phyloP scores from a whole-genome alignment of 345 rosid species.

The Luvunga scandens region DNA sequence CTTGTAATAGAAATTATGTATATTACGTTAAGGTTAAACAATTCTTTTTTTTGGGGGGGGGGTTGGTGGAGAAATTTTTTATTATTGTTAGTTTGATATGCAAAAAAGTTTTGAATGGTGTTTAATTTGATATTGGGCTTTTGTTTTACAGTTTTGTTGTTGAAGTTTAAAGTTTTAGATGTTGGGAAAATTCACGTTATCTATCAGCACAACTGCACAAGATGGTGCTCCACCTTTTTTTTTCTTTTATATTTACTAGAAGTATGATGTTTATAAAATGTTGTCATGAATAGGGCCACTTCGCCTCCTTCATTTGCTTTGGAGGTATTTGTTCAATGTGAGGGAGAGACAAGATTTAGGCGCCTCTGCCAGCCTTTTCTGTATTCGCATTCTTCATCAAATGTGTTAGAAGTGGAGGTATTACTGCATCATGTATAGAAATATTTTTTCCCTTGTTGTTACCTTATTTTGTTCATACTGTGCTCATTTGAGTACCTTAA shows the following conservation, averaged over 20 bases:
- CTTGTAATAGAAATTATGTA: neutral
- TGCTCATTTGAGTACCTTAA: neutral
- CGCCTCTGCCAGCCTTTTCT: conserved; percentile 97
- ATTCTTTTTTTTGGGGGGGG: neutral
- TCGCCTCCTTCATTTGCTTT: conserved; percentile 98
- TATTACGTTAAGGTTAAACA: neutral
- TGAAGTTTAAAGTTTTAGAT: neutral
- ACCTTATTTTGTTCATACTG: neutral
- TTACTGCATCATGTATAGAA: neutral
- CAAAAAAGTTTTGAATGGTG: neutral
- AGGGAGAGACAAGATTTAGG: conserved; percentile 90
- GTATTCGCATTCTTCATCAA: conserved; percentile 93
- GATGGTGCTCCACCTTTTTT: neutral
- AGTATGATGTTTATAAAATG: conserved; percentile 1
- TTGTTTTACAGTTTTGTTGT: neutral
- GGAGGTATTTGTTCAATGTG: conserved; percentile 94
- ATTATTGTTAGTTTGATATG: neutral
- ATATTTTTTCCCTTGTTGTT: neutral
- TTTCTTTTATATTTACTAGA: no score
- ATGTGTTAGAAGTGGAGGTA: conserved; percentile 96
- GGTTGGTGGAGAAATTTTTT: no score
- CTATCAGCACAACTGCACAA: neutral
- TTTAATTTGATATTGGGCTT: neutral
- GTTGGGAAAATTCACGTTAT: neutral
- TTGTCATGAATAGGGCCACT: conserved; percentile 68